Evolutionary conservation across 202 grass and related monocot species (phyloP), one percentile per base, ranked within the genome.

Genomic region (Digitaria exilis): DNA sequence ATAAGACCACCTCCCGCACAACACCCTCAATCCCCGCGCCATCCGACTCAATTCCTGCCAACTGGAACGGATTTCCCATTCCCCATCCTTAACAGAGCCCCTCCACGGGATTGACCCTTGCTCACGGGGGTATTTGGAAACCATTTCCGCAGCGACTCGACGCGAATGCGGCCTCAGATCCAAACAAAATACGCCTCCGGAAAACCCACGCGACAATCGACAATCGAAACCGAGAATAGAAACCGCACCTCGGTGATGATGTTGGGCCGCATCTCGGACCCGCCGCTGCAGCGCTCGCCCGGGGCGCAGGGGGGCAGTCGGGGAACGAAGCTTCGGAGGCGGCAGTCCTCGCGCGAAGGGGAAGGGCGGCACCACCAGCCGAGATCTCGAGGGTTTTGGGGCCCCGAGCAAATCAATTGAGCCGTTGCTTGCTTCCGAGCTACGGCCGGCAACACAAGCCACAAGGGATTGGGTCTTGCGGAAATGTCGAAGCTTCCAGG

Each of bases 241-340:
- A 79, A 75, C 83, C 87, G 70, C 66, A 98, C 96, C 96, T 98
- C 96, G 8, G 96, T 93, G 71, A 98, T 80, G 80, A 96, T 84
- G 85, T 96, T 98, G 48, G 93, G 84, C 52, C 96, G 86, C 96
- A 98, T 98, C 89, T 92, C 87, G 69, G 58, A 66, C 24, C 49
- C 75, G 22, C 63, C 32, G 57, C 64, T 41, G 67, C 48, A 11
- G 77, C 25, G 9, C 37, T 75, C 15, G 17, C 74, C 15, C 37
- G 37, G 9, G 9, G 37, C 37, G 37, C 37, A 39, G 16, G 25
- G 4, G 48, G 6, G 45, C n/a, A 62, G 49, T 45, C 9, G 7
- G 60, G 60, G 78, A 86, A 71, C 45, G 85, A 88, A 56, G 73
- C 80, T 67, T 48, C 21, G 35, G 41, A 28, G 77, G 32, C 7